Base-by-base conservation (phyloP, 192 early-diverging fungal genomes). In the Podochytrium sp. region DNA sequence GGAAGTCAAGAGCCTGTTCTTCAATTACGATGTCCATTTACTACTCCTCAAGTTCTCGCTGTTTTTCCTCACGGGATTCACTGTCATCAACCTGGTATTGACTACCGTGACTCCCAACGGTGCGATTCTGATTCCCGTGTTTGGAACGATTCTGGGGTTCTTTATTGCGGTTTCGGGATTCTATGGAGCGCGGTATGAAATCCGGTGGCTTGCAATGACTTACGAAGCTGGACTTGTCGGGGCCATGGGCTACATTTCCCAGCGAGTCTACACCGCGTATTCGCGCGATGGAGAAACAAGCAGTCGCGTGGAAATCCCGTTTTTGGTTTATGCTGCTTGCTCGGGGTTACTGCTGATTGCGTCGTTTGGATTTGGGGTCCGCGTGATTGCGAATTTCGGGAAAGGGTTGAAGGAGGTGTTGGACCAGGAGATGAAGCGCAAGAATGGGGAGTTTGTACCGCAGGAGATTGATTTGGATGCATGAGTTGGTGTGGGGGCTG, bases 391-490 rank as follows among this genome's bases (percentile, higher is more conserved):
- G 32, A 61, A 61, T 25, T 69, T 55, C 39, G 66, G 66, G 34
- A 55, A 33, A 37, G 66, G 66, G 27, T 38, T 69, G 51, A 69
- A 56, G 47, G 52, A 69, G 1, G 51, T 37, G n/a, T 56, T 69
- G 66, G 51, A 69, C 23, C 25, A 56, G 52, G 66, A 69, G 52
- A 20, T 12, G 14, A 55, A 55, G 35, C 25, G 32, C 2, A 69
- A 69, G 35, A 25, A 6, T 18, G 50, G 47, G 5, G 52, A 51
- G 16, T 65, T 23, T 65, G n/a, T 7, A 43, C 41, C 63, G 5
- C 6, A 20, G 23, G 63, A 12, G 7, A 65, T 47, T 47, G 63
- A 65, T 38, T 47, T 65, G 63, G 63, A 65, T 10, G 38, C 29
- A 43, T 65, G 41, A 65, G 14, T 29, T 20, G 52, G 30, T 55